A percentile compares a stretch with the other conserved stretches of the same genome.
Conservation (phyloP, 441 rosid species). For the Brassica hybrid region DNA sequence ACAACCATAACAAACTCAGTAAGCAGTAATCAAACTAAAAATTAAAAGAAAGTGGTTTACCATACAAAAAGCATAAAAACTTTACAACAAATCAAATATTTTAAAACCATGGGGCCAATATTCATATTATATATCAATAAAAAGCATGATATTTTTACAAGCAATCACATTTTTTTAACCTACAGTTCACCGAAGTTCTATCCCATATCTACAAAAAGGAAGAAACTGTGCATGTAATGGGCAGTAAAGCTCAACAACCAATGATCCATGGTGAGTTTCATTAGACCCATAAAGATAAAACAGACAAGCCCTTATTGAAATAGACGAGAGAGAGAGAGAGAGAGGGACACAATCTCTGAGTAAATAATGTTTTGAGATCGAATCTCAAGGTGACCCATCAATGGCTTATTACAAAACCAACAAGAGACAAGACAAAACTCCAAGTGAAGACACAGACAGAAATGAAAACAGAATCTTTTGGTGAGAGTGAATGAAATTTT, state of each 20-base stretch:
- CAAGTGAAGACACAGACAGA: conserved; percentile 35
- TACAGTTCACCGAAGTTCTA: no score
- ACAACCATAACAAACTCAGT: conserved; percentile 12
- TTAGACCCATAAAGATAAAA: background rate
- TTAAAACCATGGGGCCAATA: conserved; percentile 15
- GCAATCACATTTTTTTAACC: background rate
- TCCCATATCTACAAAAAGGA: no score
- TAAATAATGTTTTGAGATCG: conserved; percentile 25
- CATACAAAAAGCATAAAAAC: background rate
- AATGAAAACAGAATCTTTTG: conserved; percentile 40
- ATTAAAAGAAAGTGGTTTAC: background rate
- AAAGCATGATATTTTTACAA: conserved; percentile 26
- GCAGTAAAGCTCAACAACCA: conserved; percentile 13
- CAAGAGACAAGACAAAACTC: conserved; percentile 39
- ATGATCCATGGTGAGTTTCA: conserved; percentile 21
- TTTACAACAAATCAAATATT: background rate
- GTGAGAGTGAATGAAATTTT: conserved; percentile 2
- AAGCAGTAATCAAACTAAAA: conserved; percentile 11
- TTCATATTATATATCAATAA: background rate
- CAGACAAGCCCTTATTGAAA: conserved; percentile 23
- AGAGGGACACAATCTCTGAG: conserved; percentile 32
- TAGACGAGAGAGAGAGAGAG: conserved; percentile 15
- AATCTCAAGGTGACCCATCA: conserved; percentile 48
- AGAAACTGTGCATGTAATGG: no score
- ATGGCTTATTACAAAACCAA: conserved; percentile 17